phyloP scores from a whole-genome alignment of 1,284 basidiomycete species.

The Cryptococcus amylolentus region DNA sequence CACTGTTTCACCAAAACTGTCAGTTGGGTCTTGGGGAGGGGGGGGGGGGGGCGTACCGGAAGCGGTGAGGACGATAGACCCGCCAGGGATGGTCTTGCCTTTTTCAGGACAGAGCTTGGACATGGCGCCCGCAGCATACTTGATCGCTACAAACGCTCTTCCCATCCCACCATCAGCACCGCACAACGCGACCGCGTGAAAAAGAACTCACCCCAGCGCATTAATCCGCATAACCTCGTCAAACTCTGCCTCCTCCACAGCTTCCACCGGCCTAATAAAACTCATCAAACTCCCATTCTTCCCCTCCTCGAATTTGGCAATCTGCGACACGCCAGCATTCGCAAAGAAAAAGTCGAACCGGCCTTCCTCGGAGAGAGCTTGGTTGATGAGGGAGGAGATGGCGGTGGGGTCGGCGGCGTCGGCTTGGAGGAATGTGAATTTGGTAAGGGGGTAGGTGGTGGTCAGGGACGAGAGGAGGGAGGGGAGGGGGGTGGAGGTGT shows the following conservation, averaged over 20 bases:
- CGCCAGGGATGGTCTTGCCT: conserved; percentile 66
- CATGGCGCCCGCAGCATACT: conserved; percentile 81
- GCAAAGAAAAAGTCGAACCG: conserved; percentile 90
- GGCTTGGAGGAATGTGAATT: conserved; percentile 56
- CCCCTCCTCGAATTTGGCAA: neutral
- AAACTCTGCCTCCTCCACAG: conserved; percentile 60
- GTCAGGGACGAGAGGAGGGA: conserved; percentile 66
- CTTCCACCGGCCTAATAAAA: neutral
- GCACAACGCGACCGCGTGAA: too few relatives aligned
- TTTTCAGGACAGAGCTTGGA: conserved; percentile 59
- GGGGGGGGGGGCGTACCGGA: neutral
- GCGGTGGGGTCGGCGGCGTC: conserved; percentile 79
- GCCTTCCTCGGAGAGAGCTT: conserved; percentile 73
- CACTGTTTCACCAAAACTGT: conserved; percentile 51
- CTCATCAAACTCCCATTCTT: neutral
- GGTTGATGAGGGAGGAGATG: conserved; percentile 66
- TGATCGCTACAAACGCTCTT: conserved; percentile 86
- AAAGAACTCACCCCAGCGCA: conserved; percentile 64
- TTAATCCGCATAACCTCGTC: conserved; percentile 77
- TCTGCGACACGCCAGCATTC: conserved; percentile 58
- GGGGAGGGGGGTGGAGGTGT: conserved; percentile 65
- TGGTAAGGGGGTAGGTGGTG: conserved; percentile 57
- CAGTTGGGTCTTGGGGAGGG: conserved; percentile 51
- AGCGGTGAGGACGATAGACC: conserved; percentile 78
- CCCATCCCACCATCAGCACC: neutral